phyloP scores from a whole-genome alignment of 331 rosid species.

The Rosa hybrid region DNA sequence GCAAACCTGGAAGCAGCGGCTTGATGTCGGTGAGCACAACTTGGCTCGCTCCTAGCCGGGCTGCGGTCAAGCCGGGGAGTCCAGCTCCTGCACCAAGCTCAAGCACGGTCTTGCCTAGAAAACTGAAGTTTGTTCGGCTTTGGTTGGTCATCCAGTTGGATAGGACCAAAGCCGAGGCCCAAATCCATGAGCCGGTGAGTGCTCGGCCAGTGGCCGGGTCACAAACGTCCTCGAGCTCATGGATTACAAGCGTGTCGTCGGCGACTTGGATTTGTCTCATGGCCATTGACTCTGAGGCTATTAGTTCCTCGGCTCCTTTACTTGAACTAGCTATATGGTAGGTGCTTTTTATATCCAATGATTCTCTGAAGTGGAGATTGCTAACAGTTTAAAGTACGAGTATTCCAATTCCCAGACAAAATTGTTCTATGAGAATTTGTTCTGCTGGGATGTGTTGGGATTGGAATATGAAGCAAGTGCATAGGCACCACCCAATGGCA shows the following conservation, averaged over 20 bases:
- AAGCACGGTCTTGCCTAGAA: conserved; percentile 19
- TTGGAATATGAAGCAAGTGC: too few species aligned
- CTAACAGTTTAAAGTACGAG: too few species aligned
- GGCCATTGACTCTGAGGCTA: background rate
- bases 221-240: conserved; percentile 34
- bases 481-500: too few species aligned
- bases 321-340: too few species aligned
- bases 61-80: conserved; percentile 37
- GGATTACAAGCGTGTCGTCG: conserved; percentile 20
- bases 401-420: too few species aligned
- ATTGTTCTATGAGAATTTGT: too few species aligned
- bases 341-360: too few species aligned
- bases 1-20: conserved; percentile 28
- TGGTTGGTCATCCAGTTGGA: conserved; percentile 33
- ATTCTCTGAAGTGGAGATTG: too few species aligned
- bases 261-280: conserved; percentile 14
- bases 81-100: conserved; percentile 46
- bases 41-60: conserved; percentile 34
- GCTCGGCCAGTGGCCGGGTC: conserved; percentile 35
- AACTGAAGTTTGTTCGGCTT: conserved; percentile 3
- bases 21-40: conserved; percentile 33
- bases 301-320: background rate
- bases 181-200: conserved; percentile 41
- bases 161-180: conserved; percentile 35
- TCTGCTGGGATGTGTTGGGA: too few species aligned